Conservation (phyloP, 1,284 basidiomycete genomes). For the Vanrija sp. region DNA sequence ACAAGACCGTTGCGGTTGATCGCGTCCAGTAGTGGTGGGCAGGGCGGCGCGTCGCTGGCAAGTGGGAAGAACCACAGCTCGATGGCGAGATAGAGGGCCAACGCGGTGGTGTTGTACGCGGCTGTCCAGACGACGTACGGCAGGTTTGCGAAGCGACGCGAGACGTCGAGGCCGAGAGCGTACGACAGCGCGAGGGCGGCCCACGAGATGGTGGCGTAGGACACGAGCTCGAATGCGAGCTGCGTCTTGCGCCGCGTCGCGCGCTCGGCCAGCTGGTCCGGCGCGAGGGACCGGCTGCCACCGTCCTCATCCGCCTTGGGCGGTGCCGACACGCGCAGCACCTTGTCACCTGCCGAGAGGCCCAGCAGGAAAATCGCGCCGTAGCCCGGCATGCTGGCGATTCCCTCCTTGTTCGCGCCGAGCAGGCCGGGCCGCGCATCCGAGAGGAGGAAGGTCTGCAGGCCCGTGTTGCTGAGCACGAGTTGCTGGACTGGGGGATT, state of each 20-base stretch:
- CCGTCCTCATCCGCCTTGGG: conserved; percentile 5
- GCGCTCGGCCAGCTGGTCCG: conserved; percentile 2
- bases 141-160: conserved; percentile 77
- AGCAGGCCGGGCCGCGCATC: conserved; percentile 62
- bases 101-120: conserved; percentile 83
- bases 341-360: conserved; percentile 71
- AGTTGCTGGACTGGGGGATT: conserved; percentile 63
- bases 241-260: conserved; percentile 60
- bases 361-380: conserved; percentile 84
- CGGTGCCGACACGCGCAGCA: conserved; percentile 58
- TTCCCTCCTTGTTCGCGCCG: conserved; percentile 86
- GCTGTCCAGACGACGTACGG: conserved; percentile 85
- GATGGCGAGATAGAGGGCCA: conserved; percentile 74
- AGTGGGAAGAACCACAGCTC: conserved; percentile 61
- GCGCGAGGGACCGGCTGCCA: neutral
- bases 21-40: conserved; percentile 68
- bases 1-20: conserved; percentile 76
- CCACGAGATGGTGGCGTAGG: conserved; percentile 79
- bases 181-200: conserved; percentile 53
- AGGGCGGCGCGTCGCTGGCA: conserved; percentile 28
- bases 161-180: conserved; percentile 53
- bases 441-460: conserved; percentile 64
- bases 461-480: conserved; percentile 54
- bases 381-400: conserved; percentile 81
- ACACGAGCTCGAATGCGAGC: conserved; percentile 66